Conservation (phyloP, 2,329 filamentous ascomycete genomes). For the Laburnicola sp. region DNA sequence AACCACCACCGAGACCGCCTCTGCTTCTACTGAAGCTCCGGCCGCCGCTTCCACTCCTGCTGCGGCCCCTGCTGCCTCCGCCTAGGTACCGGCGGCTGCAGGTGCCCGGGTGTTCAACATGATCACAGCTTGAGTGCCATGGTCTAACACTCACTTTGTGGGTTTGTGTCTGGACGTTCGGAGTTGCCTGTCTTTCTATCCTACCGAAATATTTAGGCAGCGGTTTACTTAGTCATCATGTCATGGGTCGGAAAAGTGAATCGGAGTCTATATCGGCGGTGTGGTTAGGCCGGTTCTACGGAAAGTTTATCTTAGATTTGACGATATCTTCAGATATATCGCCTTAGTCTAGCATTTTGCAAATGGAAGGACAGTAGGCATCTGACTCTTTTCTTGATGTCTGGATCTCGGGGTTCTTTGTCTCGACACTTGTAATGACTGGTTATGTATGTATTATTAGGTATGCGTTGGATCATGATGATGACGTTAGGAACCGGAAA, state of each 20-base stretch:
- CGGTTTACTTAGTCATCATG: constrained; percentile 18
- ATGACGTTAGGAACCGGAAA: not conserved
- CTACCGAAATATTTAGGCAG: constrained; percentile 14
- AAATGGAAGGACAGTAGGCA: constrained; percentile 4
- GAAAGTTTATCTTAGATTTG: constrained; percentile 11
- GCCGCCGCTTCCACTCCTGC: constrained; percentile 36
- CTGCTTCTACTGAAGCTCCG: constrained; percentile 26
- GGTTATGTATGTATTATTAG: constrained; percentile 7
- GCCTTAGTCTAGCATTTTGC: constrained; percentile 16
- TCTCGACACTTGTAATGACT: constrained; percentile 1
- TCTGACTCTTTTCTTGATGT: too few species aligned
- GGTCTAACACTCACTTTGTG: constrained; percentile 5
- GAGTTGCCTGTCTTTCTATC: constrained; percentile 15
- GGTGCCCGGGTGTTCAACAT: constrained; percentile 10
- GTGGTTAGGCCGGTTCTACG: constrained; percentile 9
- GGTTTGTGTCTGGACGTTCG: constrained; percentile 12
- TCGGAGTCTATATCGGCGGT: constrained; percentile 15
- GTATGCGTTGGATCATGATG: constrained; percentile 5
- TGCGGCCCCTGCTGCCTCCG: too few species aligned
- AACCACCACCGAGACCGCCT: constrained; percentile 16
- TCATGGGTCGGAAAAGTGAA: constrained; percentile 18
- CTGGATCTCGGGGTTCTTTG: too few species aligned
- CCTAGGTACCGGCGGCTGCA: constrained; percentile 28
- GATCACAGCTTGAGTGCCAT: constrained; percentile 4
- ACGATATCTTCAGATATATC: constrained; percentile 13